Conservation (phyloP, 139 green algal genomes). For the Ettlia oleoabundans region DNA sequence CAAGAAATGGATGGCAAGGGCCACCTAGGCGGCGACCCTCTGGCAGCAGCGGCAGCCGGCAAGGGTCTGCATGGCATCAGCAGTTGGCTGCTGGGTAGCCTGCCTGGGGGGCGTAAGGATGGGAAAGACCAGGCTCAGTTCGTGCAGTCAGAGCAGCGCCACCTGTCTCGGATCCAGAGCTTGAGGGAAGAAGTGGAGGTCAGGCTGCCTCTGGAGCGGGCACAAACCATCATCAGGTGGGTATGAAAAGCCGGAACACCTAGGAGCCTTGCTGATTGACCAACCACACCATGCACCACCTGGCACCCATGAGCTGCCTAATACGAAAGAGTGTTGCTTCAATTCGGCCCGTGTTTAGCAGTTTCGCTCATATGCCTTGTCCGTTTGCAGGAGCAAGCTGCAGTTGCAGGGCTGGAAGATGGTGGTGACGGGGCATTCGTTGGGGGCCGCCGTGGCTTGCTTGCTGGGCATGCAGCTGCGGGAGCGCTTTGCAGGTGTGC, state of each 20-base stretch:
- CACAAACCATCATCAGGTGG: slow-evolving; percentile 32
- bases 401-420: slow-evolving; percentile 59
- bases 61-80: not conserved
- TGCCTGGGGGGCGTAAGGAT: no score
- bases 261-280: no score
- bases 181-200: slow-evolving; percentile 18
- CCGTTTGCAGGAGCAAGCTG: slow-evolving; percentile 27
- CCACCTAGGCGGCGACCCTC: not conserved
- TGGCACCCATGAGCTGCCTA: no score
- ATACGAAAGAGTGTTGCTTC: no score
- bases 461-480: slow-evolving; percentile 68
- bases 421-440: slow-evolving; percentile 72
- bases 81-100: no score
- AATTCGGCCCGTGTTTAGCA: no score
- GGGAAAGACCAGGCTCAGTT: not conserved
- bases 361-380: no score
- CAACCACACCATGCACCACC: no score
- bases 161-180: not conserved
- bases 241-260: no score
- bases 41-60: not conserved
- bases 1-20: not conserved
- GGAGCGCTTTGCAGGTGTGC: slow-evolving; percentile 54
- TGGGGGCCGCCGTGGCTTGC: slow-evolving; percentile 72
- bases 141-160: not conserved
- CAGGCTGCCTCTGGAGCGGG: slow-evolving; percentile 18